Evolutionary conservation across 176 grass and related monocot genomes (phyloP), one percentile per base, ranked within the genome.

Genomic region (Paspalum vaginatum): DNA sequence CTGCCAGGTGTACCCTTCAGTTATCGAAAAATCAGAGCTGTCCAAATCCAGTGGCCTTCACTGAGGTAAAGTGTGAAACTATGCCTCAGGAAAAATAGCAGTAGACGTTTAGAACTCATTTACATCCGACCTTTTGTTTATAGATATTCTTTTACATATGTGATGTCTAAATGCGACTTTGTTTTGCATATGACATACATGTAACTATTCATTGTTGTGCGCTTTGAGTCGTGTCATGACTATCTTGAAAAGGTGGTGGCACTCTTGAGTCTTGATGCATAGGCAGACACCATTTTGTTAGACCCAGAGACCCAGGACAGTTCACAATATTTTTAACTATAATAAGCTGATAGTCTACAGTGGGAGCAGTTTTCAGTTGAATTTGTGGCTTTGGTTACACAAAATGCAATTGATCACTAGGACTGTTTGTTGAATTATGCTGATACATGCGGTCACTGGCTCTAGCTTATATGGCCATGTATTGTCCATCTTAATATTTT

Each of bases 21-120:
- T 90, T 98, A 39, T 98, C 95, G 24, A 87, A 86, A 58, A 74
- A 89, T 60, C 95, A 98, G 81, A 91, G 49, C 76, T 98, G 95
- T 65, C 92, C 95, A 27, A 79, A 95, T 81, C 95, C 95, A 40
- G 84, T 89, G 7, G 92, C 88, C 42, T 98, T 98, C 83, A 89
- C 88, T 51, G 88, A 91, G 91, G 95, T 98, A 52, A 92, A 89
- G 4, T 54, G 26, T 85, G 16, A 76, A 78, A 71, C 32, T 82
- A 70, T 87, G 25, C 26, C 72, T 20, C 54, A 49, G 68, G 27
- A 20, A 9, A 56, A 56, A 75, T 17, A 53, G 27, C 48, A 17
- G 11, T 65, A 48, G 72, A 58, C 42, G 64, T 77, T 47, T 81
- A 50, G 56, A 58, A 61, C 27, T 74, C 38, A 73, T 59, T 60